phyloP scores from a whole-genome alignment of 176 grass and related monocot genomes.

The sorghum (Sorghum bicolor) region DNA sequence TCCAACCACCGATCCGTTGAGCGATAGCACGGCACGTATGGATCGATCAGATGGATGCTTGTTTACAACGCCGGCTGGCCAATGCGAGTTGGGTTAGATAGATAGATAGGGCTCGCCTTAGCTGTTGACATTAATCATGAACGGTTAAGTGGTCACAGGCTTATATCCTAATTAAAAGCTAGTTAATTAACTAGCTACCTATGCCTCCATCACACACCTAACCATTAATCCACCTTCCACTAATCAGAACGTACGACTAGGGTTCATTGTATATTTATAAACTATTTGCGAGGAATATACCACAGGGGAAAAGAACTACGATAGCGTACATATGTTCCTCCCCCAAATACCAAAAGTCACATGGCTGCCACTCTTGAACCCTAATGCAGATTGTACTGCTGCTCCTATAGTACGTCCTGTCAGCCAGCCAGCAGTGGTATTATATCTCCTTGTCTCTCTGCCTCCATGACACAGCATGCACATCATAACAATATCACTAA shows the following conservation, averaged over 20 bases:
- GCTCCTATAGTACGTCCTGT: background rate
- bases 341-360: background rate
- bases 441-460: background rate
- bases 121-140: constrained; percentile 8
- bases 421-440: background rate
- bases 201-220: constrained; percentile 11
- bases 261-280: background rate
- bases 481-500: background rate
- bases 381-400: background rate
- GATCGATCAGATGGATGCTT: background rate
- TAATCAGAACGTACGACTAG: background rate
- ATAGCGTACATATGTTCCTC: background rate
- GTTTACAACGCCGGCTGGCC: background rate
- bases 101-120: background rate
- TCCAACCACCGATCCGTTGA: background rate
- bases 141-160: constrained; percentile 27
- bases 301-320: background rate
- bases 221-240: background rate
- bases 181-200: background rate
- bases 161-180: constrained; percentile 24
- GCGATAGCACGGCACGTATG: background rate
- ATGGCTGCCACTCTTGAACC: constrained; percentile 15
- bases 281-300: background rate
- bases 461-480: background rate
- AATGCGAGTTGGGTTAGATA: constrained; percentile 16